Evolutionary conservation across 345 rosid species (phyloP), one percentile per base, ranked within the genome.

Genomic region (Barbarea vulgaris): DNA sequence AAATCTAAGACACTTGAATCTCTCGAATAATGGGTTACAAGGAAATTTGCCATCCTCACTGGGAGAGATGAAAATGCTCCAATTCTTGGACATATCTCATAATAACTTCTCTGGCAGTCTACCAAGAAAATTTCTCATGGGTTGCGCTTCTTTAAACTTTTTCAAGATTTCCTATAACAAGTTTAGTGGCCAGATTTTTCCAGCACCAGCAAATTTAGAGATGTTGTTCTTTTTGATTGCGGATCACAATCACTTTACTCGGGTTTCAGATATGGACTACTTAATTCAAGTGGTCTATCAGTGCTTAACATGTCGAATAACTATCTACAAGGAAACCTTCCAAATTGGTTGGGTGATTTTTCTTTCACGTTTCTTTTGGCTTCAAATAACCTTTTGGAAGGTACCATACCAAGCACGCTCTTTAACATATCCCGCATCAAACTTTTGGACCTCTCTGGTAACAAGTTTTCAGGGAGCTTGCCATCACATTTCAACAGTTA

Each of bases 381-480:
- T 3, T 46, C 73, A 0, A 1, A 57, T 36, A 75, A 75, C 34
- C 60, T 48, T 19, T 11, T 75, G 0, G 24, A 75, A 37, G 79
- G 74, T 75, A 59, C 42, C 0, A 0, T 75, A 3, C 81, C 77
- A 13, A 66, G 0, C 3, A 50, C 6, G 1, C 17, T 77, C 0
- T 71, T 66, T 36, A 36, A 50, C 28, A 15, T 2, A 6, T 4
- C 21, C 1, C 0, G 1, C 3, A 24, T 77, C 1, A 8, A 0
- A 19, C 1, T 71, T 24, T 11, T 77, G 21, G 81, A 77, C 55
- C 77, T 71, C 25, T 57, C 69, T 64, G 0, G 25, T 0, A 77
- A 77, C 12, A 64, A 54, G 31, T 34, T 77, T 3, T 77, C 72
- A 9, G 81, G 81, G 4, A 56, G 2, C 1, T 65, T 75, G 18